Evolutionary conservation across 805 yeast species (phyloP).

Genomic region (Nakazawaea wickerhamii): DNA sequence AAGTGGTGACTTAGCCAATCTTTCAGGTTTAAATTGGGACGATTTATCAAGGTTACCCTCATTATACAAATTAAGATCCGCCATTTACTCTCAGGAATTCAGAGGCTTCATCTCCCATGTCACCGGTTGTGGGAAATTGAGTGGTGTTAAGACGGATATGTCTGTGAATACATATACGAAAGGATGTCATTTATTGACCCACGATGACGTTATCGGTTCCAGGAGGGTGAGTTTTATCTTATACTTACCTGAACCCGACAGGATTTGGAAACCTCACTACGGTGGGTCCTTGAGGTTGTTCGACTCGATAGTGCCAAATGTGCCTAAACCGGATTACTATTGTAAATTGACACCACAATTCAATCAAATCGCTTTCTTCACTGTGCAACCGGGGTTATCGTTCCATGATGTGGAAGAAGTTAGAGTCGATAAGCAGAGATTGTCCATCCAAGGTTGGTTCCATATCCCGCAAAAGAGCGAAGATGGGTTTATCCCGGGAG

Average conservation of each 20-base stretch:
- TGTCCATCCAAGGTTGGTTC: conserved; percentile 98
- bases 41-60: conserved; percentile 73
- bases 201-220: conserved; percentile 96
- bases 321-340: conserved; percentile 74
- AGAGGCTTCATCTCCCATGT: conserved; percentile 71
- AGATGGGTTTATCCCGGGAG: conserved; percentile 76
- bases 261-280: conserved; percentile 81
- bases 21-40: conserved; percentile 76
- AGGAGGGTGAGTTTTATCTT: conserved; percentile 89
- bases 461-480: conserved; percentile 96
- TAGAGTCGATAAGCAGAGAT: conserved; percentile 79
- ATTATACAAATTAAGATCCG: conserved; percentile 73
- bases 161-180: conserved; percentile 85
- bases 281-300: conserved; percentile 91
- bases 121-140: conserved; percentile 82
- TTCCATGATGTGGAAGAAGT: conserved; percentile 99
- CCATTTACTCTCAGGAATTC: conserved; percentile 81
- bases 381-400: conserved; percentile 92
- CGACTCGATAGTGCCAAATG: conserved; percentile 83
- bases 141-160: conserved; percentile 91
- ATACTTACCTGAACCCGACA: conserved; percentile 89
- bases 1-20: conserved; percentile 87
- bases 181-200: conserved; percentile 91
- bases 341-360: conserved; percentile 82
- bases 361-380: conserved; percentile 93